Evolutionary conservation across 108 stramenopile species (phyloP).

Genomic region (Skeletonema grethae): DNA sequence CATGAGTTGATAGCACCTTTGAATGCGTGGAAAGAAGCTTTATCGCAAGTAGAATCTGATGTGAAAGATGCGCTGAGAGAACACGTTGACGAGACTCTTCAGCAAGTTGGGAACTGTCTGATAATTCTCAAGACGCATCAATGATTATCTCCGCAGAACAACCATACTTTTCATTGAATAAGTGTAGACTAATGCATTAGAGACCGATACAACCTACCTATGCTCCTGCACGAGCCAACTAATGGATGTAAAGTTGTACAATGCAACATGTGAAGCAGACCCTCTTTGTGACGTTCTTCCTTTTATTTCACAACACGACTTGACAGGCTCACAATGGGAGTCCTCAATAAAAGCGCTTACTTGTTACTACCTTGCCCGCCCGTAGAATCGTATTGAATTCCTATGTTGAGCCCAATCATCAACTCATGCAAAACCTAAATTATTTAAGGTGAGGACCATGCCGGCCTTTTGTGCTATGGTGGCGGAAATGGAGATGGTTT

Average conservation of each 20-base stretch:
- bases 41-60: background rate
- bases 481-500: background rate
- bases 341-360: background rate
- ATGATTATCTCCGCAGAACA: background rate
- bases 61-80: background rate
- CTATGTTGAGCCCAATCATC: background rate
- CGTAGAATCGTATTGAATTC: background rate
- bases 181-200: too few species aligned
- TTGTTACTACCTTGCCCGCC: background rate
- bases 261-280: too few species aligned
- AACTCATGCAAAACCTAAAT: background rate
- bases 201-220: too few species aligned
- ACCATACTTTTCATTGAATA: too few species aligned
- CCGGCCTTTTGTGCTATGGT: background rate
- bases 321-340: too few species aligned
- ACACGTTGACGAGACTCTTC: background rate
- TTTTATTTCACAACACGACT: background rate
- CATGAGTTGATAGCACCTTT: slow-evolving; percentile 3
- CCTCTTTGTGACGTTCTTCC: too few species aligned
- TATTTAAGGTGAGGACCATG: slow-evolving; percentile 1
- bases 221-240: too few species aligned
- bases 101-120: background rate
- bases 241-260: too few species aligned
- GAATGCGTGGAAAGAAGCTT: slow-evolving; percentile 8
- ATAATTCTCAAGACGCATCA: background rate